Conservation (phyloP, 2,329 filamentous ascomycete species). For the Cytospora mali region DNA sequence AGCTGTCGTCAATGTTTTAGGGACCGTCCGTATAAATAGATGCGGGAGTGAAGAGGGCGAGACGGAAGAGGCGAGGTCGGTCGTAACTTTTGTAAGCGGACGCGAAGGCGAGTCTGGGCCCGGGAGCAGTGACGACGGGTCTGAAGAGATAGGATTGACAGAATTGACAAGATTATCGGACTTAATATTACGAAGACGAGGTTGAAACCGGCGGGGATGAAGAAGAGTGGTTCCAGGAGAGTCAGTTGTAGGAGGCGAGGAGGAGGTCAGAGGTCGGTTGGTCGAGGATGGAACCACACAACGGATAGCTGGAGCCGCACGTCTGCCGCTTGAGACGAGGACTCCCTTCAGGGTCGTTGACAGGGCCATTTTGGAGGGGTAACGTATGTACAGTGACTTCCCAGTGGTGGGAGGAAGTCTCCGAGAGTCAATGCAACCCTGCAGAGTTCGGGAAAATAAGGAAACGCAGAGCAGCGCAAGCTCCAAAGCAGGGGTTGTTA, state of each 20-base stretch:
- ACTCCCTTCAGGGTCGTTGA: slow-evolving; percentile 23
- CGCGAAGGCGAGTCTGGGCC: slow-evolving; percentile 1
- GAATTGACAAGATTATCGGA: slow-evolving; percentile 14
- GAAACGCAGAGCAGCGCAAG: slow-evolving; percentile 17
- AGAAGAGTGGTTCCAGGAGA: slow-evolving; percentile 14
- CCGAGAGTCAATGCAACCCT: background rate
- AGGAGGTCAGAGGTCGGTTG: slow-evolving; percentile 17
- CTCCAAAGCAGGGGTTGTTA: slow-evolving; percentile 16
- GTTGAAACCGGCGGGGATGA: slow-evolving; percentile 10
- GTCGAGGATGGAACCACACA: slow-evolving; percentile 21
- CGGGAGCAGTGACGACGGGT: slow-evolving; percentile 23
- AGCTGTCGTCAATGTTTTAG: slow-evolving; percentile 46
- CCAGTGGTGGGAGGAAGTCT: background rate
- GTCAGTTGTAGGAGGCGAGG: slow-evolving; percentile 13
- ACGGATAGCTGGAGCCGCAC: slow-evolving; percentile 7
- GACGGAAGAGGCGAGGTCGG: slow-evolving; percentile 20
- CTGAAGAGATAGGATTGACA: slow-evolving; percentile 21
- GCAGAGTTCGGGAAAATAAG: slow-evolving; percentile 16
- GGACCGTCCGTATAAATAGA: slow-evolving; percentile 31
- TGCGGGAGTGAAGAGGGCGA: slow-evolving; percentile 29
- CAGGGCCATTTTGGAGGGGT: slow-evolving; percentile 15
- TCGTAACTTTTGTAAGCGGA: slow-evolving; percentile 21
- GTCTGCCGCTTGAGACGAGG: slow-evolving; percentile 15
- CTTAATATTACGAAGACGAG: slow-evolving; percentile 17
- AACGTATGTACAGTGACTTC: slow-evolving; percentile 18